A percentile compares a stretch with the other conserved stretches of the same genome.
Conservation (phyloP, 176 grass and related monocot genomes). For the Otatea glauca region DNA sequence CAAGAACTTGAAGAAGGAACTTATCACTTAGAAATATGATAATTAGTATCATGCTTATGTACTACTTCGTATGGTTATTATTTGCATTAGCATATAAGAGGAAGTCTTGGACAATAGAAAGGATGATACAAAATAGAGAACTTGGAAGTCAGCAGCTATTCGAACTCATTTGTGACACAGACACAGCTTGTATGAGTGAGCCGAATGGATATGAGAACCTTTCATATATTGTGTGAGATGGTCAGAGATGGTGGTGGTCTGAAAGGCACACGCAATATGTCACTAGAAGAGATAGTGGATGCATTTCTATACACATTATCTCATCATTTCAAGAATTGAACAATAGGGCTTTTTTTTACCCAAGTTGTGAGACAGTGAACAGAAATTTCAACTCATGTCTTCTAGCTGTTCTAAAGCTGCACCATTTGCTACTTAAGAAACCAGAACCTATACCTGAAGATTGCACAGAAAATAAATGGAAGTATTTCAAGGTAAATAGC, state of each 20-base stretch:
- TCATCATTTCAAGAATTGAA: neutral
- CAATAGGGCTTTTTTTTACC: neutral
- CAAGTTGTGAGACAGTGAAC: neutral
- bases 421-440: constrained; percentile 12
- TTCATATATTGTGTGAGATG: neutral
- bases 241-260: neutral
- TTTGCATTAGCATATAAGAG: neutral
- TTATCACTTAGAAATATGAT: neutral
- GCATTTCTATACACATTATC: neutral
- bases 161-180: neutral
- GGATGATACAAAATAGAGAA: neutral
- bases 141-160: neutral
- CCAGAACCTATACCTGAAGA: constrained; percentile 1
- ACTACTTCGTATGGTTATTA: neutral
- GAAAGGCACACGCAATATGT: neutral
- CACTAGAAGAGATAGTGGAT: neutral
- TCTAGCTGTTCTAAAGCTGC: neutral
- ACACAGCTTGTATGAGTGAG: neutral
- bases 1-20: neutral
- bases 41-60: neutral
- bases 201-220: too few species aligned
- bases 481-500: constrained; percentile 7
- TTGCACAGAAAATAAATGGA: neutral
- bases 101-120: neutral
- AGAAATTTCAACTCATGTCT: neutral